Evolutionary conservation across 1,139 yeast genomes (phyloP).

Genomic region (Kluyveromyces sp.): DNA sequence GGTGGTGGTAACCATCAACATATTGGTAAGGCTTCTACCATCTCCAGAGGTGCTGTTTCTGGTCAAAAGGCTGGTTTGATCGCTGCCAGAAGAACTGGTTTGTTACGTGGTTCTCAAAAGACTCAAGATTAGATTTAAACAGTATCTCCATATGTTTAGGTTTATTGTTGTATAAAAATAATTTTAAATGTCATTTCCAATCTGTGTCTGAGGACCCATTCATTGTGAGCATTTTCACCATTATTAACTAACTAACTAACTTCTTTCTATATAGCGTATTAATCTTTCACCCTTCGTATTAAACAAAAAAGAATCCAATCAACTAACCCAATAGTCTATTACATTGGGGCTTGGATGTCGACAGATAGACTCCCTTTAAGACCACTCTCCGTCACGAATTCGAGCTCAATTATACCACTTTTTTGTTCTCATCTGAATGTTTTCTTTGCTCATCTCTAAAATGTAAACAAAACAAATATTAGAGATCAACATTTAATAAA

Average conservation of each 20-base stretch:
- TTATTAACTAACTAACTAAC: slow-evolving; percentile 9
- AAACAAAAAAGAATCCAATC: no score
- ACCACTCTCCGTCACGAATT: no score
- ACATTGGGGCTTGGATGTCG: no score
- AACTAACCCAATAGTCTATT: no score
- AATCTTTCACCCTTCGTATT: background rate
- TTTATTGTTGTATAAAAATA: slow-evolving; percentile 7
- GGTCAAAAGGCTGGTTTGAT: slow-evolving; percentile 99
- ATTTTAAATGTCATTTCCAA: slow-evolving; percentile 11
- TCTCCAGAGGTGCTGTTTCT: slow-evolving; percentile 98
- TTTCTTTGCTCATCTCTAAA: no score
- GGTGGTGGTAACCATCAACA: slow-evolving; percentile 99
- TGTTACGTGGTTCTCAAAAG: slow-evolving; percentile 99
- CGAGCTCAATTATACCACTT: no score
- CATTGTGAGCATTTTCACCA: background rate
- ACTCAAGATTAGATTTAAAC: slow-evolving; percentile 57
- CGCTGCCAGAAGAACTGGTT: slow-evolving; percentile 99
- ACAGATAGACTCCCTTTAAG: no score
- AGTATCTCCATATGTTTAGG: slow-evolving; percentile 5
- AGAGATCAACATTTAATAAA: no score
- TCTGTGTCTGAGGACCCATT: slow-evolving; percentile 11
- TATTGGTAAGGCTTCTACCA: slow-evolving; percentile 99
- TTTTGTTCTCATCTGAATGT: no score
- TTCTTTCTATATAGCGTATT: slow-evolving; percentile 4
- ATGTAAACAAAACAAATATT: no score